A percentile compares a stretch with the other conserved stretches of the same genome.
These are phyloP conservation scores for Mentha longifolia DNA, from an alignment of 257 asterid species.

Conservation along the genomic window DNA sequence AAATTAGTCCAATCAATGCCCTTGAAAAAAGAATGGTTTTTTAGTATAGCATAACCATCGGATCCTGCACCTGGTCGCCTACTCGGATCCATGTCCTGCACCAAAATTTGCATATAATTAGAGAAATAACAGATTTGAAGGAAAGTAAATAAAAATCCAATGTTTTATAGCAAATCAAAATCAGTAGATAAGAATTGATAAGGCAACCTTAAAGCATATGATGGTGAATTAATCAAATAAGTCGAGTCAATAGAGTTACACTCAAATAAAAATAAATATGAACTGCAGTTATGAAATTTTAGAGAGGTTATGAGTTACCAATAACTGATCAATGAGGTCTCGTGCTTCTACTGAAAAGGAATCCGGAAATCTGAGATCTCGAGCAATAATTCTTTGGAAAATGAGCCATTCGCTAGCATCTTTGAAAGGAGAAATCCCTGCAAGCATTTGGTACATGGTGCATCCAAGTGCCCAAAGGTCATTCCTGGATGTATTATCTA, in stretches of 20 bases:
- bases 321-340: conserved; percentile 81
- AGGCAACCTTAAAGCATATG: not conserved
- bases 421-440: conserved; percentile 97
- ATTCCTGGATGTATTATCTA: conserved; percentile 58
- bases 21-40: conserved; percentile 78
- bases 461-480: conserved; percentile 99
- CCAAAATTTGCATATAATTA: conserved; percentile 19
- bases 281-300: not conserved
- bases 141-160: not conserved
- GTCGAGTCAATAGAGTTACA: not conserved
- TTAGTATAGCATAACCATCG: conserved; percentile 77
- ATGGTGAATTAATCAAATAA: not conserved
- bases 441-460: conserved; percentile 97
- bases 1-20: conserved; percentile 79
- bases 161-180: not conserved
- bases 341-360: conserved; percentile 84
- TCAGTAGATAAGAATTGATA: not conserved
- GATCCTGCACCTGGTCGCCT: conserved; percentile 92
- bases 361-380: conserved; percentile 92
- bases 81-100: conserved; percentile 89
- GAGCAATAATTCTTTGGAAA: conserved; percentile 89
- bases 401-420: conserved; percentile 99
- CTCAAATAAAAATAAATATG: not conserved
- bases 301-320: conserved; percentile 57
- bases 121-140: conserved; percentile 11